phyloP scores from a whole-genome alignment of 441 rosid genomes.

The Macaranga tanarius region DNA sequence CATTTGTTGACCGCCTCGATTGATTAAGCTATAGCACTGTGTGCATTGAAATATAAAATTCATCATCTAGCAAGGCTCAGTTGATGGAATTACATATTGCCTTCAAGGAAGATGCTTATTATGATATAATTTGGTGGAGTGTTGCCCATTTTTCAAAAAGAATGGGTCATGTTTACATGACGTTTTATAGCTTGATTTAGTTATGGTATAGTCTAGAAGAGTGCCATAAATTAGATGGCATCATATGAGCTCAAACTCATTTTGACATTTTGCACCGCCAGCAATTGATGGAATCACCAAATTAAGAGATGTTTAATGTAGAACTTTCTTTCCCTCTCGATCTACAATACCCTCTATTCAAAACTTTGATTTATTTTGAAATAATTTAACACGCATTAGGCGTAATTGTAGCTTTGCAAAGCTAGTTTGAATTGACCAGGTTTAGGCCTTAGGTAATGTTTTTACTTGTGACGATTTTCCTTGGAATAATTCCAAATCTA shows the following conservation, averaged over 20 bases:
- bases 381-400: too few species aligned
- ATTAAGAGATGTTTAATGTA: not conserved
- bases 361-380: too few species aligned
- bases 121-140: too few species aligned
- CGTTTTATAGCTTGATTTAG: too few species aligned
- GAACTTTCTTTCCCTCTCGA: not conserved
- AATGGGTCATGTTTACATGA: too few species aligned
- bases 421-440: not conserved
- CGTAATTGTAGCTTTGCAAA: not conserved
- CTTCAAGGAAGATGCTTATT: too few species aligned
- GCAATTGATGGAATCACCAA: not conserved
- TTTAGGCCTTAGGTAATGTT: not conserved
- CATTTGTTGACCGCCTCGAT: too few species aligned
- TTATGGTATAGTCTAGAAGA: not conserved
- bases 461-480: not conserved
- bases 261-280: not conserved
- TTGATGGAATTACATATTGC: too few species aligned
- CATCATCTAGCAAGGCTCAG: too few species aligned
- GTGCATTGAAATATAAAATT: too few species aligned
- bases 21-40: too few species aligned
- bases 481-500: constrained; percentile 2
- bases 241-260: not conserved
- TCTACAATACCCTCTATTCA: not conserved
- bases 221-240: not conserved
- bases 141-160: too few species aligned